Base-by-base conservation (phyloP, 2,329 filamentous ascomycete species). In the Curvularia spicifera region DNA sequence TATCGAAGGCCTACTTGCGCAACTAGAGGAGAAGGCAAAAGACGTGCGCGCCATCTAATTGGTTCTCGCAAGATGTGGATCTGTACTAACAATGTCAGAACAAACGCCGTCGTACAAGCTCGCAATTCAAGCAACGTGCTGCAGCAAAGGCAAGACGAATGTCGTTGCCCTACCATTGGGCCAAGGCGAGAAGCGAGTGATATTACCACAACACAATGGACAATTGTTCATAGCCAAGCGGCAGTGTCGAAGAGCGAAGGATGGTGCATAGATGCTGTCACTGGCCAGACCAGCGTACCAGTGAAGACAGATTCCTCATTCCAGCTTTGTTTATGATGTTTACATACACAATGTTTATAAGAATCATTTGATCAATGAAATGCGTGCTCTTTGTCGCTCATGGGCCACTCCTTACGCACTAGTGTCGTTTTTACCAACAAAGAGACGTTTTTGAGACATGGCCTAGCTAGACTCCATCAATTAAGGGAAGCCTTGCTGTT, bases 141-240 rank as follows among this genome's bases (percentile, higher is more conserved):
- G 53, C 61, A 8, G 59, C 65, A 8, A 68, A 63, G 46, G 62
- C 67, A 12, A 73, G 69, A 56, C 66, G 67, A 10, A 57, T 73
- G 51, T 67, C 71, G 1, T 48, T 70, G 5, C 66, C 70, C 3
- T 54, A 61, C 40, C 59, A 59, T 28, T 66, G 63, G 61, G 43
- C 55, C 4, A 52, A 45, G 12, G 47, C 65, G 13, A 59, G 50
- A 47, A 57, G 53, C 43, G 57, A 58, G 10, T 45, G 31, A 45
- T 20, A 39, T 18, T 51, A 54, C 9, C 13, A 22, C 24, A 31
- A 31, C 28, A 31, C 18, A 45, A 35, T 5, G 29, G 33, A n/a
- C 13, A 18, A 26, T 31, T 1, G 10, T 5, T 2, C 29, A 31
- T 3, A 6, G 24, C 22, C 26, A 39, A 7, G 12, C 7, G 7